These are phyloP conservation scores for Penicillium sp. DNA, from an alignment of 2,329 filamentous ascomycete genomes.

Conservation along the genomic window DNA sequence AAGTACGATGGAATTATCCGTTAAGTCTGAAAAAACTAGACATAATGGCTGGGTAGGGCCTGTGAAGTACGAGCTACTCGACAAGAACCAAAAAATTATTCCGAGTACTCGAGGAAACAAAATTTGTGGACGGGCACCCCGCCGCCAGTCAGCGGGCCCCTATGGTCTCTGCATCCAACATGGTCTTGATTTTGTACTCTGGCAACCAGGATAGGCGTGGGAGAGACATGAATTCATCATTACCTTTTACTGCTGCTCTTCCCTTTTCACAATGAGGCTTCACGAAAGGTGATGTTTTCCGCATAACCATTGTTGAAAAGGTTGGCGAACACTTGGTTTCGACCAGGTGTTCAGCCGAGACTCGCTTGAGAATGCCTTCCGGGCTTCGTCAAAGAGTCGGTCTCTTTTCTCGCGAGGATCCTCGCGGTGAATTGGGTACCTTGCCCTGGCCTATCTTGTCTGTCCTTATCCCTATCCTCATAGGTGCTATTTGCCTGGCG, in stretches of 20 bases:
- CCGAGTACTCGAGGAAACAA: conserved; percentile 26
- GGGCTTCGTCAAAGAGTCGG: conserved; percentile 25
- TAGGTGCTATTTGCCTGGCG: conserved; percentile 19
- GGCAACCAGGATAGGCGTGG: conserved; percentile 41
- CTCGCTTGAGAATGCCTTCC: conserved; percentile 23
- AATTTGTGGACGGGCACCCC: conserved; percentile 20
- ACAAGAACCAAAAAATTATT: conserved; percentile 29
- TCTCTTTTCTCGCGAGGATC: conserved; percentile 11
- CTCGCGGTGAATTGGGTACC: conserved; percentile 14
- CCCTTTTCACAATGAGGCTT: conserved; percentile 57
- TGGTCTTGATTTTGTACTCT: conserved; percentile 36
- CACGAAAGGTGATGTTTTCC: conserved; percentile 56
- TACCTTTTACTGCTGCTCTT: conserved; percentile 28
- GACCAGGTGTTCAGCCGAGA: conserved; percentile 14
- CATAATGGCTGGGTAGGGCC: conserved; percentile 9
- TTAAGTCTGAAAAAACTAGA: conserved; percentile 58
- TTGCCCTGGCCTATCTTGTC: conserved; percentile 27
- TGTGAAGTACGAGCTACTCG: conserved; percentile 36
- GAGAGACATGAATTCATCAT: conserved; percentile 42
- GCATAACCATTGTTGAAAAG: conserved; percentile 58
- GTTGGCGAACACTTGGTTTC: conserved; percentile 23
- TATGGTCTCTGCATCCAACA: conserved; percentile 27
- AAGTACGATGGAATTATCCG: conserved; percentile 98
- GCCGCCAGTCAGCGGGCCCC: conserved; percentile 21
- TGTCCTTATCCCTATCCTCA: conserved; percentile 22